Conservation (phyloP, 179 eudicot species). For the Nepenthes alata region DNA sequence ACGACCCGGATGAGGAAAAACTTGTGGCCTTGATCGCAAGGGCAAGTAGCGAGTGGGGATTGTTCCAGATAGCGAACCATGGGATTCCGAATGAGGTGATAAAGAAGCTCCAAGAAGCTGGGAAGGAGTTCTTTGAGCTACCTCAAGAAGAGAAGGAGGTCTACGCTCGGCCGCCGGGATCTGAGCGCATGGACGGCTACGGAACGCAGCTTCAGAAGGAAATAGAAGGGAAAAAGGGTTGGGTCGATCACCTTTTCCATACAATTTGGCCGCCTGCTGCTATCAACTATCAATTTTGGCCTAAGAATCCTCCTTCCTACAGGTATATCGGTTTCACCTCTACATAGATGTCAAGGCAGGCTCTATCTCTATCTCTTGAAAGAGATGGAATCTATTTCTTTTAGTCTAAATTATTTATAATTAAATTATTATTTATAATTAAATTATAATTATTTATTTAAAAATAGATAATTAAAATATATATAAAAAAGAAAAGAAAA, state of each 20-base stretch:
- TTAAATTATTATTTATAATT: no score
- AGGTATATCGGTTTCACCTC: conserved; percentile 20
- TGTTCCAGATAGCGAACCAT: conserved; percentile 62
- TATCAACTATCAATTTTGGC: conserved; percentile 54
- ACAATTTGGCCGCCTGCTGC: conserved; percentile 53
- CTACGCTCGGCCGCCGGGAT: conserved; percentile 30
- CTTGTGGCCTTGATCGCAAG: conserved; percentile 19
- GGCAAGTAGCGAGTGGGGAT: conserved; percentile 56
- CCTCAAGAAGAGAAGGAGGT: conserved; percentile 48
- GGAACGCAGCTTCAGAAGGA: conserved; percentile 47
- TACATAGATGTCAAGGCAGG: no score
- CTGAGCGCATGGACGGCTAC: conserved; percentile 35
- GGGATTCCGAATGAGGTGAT: conserved; percentile 44
- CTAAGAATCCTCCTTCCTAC: conserved; percentile 49
- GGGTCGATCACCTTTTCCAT: conserved; percentile 77
- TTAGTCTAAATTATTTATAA: no score
- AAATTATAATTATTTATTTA: no score
- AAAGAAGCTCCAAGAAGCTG: conserved; percentile 28
- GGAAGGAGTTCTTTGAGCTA: conserved; percentile 52
- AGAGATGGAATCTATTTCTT: no score
- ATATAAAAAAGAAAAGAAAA: no score
- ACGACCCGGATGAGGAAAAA: conserved; percentile 12
- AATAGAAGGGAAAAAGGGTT: conserved; percentile 41
- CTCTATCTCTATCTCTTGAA: no score
- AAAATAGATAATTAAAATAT: no score